Evolutionary conservation across 306 rosid species (phyloP).

Genomic region (Prunus mume): DNA sequence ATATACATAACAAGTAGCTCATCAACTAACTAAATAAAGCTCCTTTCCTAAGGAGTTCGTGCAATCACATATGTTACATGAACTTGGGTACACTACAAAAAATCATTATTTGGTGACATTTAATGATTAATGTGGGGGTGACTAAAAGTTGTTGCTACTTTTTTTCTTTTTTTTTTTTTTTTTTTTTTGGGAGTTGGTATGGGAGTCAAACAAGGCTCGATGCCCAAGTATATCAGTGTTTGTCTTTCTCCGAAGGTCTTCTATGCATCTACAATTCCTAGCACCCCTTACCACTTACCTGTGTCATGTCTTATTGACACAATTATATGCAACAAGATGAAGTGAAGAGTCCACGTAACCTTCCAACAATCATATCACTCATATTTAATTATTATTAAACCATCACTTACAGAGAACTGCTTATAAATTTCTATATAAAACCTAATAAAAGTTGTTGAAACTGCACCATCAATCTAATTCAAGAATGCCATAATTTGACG

Average conservation of each 20-base stretch:
- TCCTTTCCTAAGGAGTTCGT: not conserved
- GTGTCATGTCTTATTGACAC: not conserved
- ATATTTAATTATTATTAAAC: not conserved
- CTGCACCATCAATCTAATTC: not conserved
- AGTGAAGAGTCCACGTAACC: not conserved
- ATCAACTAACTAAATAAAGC: not conserved
- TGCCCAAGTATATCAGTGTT: not conserved
- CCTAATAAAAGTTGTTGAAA: not conserved
- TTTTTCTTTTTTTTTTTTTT: no score
- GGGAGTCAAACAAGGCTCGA: not conserved
- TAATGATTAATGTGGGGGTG: no score
- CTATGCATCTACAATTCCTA: no score
- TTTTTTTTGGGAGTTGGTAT: not conserved
- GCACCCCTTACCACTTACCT: no score
- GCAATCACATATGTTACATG: not conserved
- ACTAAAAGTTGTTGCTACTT: no score
- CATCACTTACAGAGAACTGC: not conserved
- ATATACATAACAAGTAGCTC: not conserved
- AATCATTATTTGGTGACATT: no score
- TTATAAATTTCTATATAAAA: not conserved
- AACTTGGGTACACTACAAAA: not conserved
- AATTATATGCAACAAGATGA: not conserved
- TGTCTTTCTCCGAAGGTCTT: not conserved
- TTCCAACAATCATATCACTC: not conserved
- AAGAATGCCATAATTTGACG: not conserved